Conservation (phyloP, 306 rosid genomes). For the Hylodesmum podocarpum region DNA sequence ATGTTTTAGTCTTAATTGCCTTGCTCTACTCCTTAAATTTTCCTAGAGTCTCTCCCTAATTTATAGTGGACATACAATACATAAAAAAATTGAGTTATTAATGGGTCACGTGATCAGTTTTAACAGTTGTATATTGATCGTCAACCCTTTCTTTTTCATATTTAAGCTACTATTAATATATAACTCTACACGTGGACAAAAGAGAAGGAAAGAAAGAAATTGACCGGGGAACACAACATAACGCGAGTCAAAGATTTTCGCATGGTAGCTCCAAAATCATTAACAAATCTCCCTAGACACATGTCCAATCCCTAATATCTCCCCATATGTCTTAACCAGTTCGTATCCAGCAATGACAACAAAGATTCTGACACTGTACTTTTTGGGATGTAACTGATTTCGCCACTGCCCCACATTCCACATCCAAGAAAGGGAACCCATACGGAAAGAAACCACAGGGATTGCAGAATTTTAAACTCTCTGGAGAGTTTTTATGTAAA, state of each 20-base stretch:
- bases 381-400: neutral
- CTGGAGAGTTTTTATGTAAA: neutral
- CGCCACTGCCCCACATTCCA: neutral
- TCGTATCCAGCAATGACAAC: neutral
- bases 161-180: neutral
- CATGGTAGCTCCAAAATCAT: neutral
- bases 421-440: conserved; percentile 16
- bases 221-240: neutral
- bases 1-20: neutral
- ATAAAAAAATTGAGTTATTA: neutral
- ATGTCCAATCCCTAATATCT: neutral
- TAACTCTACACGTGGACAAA: neutral
- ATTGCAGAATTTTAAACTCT: neutral
- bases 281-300: conserved; percentile 3
- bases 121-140: neutral
- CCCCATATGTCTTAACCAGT: neutral
- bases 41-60: neutral
- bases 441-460: conserved; percentile 6
- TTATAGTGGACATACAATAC: neutral
- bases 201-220: neutral
- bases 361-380: conserved; percentile 15
- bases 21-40: neutral
- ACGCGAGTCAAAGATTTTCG: neutral
- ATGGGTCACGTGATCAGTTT: neutral
- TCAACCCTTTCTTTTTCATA: neutral